Conservation (phyloP, 2,329 filamentous ascomycete species). For the Myriosclerotinia curreyana region DNA sequence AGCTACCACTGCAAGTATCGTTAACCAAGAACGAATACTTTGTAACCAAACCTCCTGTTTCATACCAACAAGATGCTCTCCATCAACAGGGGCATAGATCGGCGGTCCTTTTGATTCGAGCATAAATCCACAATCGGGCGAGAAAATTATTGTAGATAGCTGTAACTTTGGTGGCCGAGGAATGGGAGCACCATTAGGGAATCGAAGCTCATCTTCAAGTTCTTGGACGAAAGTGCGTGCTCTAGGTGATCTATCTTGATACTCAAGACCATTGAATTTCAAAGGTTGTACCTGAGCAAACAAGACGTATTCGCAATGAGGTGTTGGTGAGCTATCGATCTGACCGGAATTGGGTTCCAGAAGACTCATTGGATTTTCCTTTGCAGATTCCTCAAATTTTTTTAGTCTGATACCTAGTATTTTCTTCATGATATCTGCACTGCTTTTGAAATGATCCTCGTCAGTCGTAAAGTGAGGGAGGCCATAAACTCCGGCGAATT, state of each 20-base stretch:
- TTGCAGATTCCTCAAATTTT: constrained; percentile 56
- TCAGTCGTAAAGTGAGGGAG: constrained; percentile 77
- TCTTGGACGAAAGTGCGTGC: constrained; percentile 46
- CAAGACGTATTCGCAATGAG: constrained; percentile 85
- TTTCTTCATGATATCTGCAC: constrained; percentile 65
- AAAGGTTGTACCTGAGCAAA: constrained; percentile 70
- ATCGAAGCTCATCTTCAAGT: constrained; percentile 61
- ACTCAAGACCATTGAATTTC: constrained; percentile 26
- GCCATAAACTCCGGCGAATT: constrained; percentile 87
- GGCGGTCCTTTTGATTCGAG: constrained; percentile 64
- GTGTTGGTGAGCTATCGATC: constrained; percentile 57
- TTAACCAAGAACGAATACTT: constrained; percentile 57
- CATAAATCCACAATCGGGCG: constrained; percentile 66
- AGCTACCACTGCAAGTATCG: constrained; percentile 54
- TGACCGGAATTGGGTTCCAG: constrained; percentile 71
- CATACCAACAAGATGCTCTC: constrained; percentile 55
- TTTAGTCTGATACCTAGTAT: constrained; percentile 67
- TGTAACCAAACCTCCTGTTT: constrained; percentile 60
- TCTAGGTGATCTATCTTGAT: constrained; percentile 39
- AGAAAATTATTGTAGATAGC: constrained; percentile 63
- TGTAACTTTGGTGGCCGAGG: constrained; percentile 52
- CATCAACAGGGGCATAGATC: constrained; percentile 49
- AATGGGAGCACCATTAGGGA: constrained; percentile 58
- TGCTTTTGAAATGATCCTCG: constrained; percentile 51
- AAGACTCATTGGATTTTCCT: constrained; percentile 61